phyloP scores from a whole-genome alignment of 345 rosid genomes.

The Barbarea vulgaris region DNA sequence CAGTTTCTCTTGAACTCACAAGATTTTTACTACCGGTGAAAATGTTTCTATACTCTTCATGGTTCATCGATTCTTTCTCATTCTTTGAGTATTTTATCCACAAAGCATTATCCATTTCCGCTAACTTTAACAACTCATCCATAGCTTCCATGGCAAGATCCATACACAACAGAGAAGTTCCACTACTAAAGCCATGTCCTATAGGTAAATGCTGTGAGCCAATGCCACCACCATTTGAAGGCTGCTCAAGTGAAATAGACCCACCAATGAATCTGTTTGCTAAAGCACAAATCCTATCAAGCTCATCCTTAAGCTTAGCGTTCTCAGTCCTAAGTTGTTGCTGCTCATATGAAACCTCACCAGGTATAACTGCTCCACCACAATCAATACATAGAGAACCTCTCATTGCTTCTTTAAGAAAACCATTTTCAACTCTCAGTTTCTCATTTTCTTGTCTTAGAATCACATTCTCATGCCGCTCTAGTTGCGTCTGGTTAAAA shows the following conservation, averaged over 20 bases:
- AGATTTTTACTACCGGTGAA: conserved; percentile 46
- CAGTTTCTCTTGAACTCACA: conserved; percentile 54
- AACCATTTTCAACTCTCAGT: conserved; percentile 62
- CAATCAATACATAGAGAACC: conserved; percentile 65
- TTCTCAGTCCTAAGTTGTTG: conserved; percentile 67
- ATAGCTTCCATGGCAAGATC: conserved; percentile 62
- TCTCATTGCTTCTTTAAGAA: conserved; percentile 52
- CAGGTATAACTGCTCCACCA: conserved; percentile 57
- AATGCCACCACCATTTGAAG: conserved; percentile 41
- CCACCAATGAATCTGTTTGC: conserved; percentile 63
- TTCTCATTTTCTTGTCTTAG: conserved; percentile 69
- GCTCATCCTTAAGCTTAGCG: conserved; percentile 62
- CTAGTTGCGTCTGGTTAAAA: conserved; percentile 63
- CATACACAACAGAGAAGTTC: conserved; percentile 39
- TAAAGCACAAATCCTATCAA: conserved; percentile 48
- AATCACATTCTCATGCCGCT: conserved; percentile 63
- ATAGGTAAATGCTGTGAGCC: conserved; percentile 35
- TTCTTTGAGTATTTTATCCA: conserved; percentile 58
- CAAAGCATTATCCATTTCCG: conserved; percentile 47
- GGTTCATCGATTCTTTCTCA: conserved; percentile 51
- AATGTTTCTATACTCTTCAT: conserved; percentile 54
- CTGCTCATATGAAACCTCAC: conserved; percentile 49
- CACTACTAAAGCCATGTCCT: conserved; percentile 39
- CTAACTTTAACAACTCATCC: conserved; percentile 65
- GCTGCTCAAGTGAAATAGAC: conserved; percentile 42